Evolutionary conservation across 305 asterid genomes (phyloP).

Genomic region (Fraxinus dipetala): DNA sequence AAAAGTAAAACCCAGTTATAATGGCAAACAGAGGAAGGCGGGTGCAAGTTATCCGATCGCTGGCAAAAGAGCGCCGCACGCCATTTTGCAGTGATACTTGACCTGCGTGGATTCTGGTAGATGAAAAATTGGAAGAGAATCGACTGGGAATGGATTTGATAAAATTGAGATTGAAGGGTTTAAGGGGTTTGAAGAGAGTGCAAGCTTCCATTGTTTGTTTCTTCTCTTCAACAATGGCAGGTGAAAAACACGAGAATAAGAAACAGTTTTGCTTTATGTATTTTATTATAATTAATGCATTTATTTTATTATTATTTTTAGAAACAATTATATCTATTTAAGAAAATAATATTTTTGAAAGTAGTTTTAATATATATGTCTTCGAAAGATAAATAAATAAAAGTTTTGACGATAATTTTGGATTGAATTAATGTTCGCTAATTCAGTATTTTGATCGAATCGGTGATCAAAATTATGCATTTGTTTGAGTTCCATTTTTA

Average conservation of each 20-base stretch:
- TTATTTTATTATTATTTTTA: too few species aligned
- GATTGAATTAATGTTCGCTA: background rate
- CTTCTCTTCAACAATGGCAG: constrained; percentile 14
- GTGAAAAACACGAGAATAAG: constrained; percentile 17
- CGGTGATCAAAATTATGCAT: too few species aligned
- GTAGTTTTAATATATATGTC: background rate
- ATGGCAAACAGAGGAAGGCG: background rate
- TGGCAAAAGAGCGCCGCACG: constrained; percentile 5
- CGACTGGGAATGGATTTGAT: constrained; percentile 34
- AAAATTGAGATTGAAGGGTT: constrained; percentile 46
- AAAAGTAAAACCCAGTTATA: background rate
- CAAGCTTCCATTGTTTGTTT: constrained; percentile 46
- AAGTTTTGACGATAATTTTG: background rate
- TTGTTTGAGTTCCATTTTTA: too few species aligned
- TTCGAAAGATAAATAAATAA: background rate
- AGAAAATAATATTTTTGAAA: background rate
- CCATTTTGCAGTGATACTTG: background rate
- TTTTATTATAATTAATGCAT: background rate
- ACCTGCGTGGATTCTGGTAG: constrained; percentile 43
- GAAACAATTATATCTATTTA: background rate
- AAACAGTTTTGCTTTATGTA: background rate
- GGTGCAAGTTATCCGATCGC: constrained; percentile 5
- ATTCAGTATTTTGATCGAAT: background rate
- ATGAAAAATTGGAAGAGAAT: constrained; percentile 41
- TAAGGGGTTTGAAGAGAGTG: constrained; percentile 49